Conservation (phyloP, 1,284 basidiomycete species). For the Tilletia indica region DNA sequence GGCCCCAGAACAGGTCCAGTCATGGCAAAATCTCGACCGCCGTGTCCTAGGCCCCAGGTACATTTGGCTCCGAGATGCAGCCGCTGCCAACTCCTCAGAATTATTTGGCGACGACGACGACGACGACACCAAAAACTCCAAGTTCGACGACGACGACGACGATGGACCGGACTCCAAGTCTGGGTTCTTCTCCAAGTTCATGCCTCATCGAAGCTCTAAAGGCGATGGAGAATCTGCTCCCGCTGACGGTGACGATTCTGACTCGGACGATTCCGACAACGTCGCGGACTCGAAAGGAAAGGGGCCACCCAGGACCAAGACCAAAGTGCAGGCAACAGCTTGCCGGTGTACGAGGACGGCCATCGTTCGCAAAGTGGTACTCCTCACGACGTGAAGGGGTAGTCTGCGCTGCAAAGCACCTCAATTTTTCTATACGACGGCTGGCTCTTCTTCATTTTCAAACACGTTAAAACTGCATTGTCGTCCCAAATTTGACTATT, state of each 20-base stretch:
- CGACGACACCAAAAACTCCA: not conserved
- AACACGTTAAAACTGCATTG: too few relatives aligned
- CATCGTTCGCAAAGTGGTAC: too few relatives aligned
- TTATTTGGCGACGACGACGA: not conserved
- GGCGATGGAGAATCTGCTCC: too few relatives aligned
- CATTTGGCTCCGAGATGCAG: not conserved
- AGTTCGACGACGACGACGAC: slow-evolving; percentile 10
- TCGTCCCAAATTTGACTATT: too few relatives aligned
- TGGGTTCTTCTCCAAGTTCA: not conserved
- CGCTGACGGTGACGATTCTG: not conserved
- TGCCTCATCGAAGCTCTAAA: too few relatives aligned
- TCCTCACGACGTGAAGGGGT: too few relatives aligned
- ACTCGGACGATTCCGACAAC: not conserved
- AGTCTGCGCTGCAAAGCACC: too few relatives aligned
- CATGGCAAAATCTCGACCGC: not conserved
- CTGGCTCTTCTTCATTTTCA: too few relatives aligned
- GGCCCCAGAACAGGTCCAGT: not conserved
- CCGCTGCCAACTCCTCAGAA: not conserved
- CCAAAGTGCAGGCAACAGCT: too few relatives aligned
- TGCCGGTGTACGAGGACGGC: too few relatives aligned
- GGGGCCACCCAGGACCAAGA: not conserved
- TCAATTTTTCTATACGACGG: too few relatives aligned
- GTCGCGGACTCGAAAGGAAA: not conserved
- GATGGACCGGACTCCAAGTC: not conserved
- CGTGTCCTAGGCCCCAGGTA: not conserved